phyloP scores from a whole-genome alignment of 345 rosid species.

The Jatropha curcas region DNA sequence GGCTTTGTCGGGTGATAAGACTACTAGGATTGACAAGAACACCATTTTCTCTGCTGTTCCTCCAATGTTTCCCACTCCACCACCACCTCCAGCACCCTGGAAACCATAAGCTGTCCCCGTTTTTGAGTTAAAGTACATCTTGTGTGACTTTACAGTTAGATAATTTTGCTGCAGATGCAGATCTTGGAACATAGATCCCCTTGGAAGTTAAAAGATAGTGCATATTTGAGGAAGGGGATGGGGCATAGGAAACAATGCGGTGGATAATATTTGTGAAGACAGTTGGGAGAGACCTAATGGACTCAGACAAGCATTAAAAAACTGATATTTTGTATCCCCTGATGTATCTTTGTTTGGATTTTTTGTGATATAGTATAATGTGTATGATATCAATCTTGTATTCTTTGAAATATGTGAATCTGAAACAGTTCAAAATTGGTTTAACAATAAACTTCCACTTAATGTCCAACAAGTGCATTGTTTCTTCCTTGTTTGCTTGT shows the following conservation, averaged over 20 bases:
- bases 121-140: not conserved
- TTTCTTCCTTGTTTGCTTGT: not conserved
- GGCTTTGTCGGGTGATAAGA: constrained; percentile 77
- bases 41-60: constrained; percentile 94
- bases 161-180: constrained; percentile 37
- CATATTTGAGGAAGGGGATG: not conserved
- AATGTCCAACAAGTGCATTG: not conserved
- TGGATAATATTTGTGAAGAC: constrained; percentile 7
- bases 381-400: constrained; percentile 37
- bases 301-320: constrained; percentile 14
- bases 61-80: constrained; percentile 93
- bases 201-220: constrained; percentile 16
- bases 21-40: constrained; percentile 71
- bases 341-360: constrained; percentile 29
- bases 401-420: constrained; percentile 36
- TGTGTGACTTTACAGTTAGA: constrained; percentile 27
- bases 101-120: constrained; percentile 51
- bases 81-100: constrained; percentile 99
- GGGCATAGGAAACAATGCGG: constrained; percentile 2
- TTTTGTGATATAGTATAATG: constrained; percentile 29
- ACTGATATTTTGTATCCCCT: constrained; percentile 22
- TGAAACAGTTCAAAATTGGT: constrained; percentile 20
- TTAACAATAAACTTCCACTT: constrained; percentile 23
- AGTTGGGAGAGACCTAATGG: not conserved
- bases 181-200: constrained; percentile 22